Conservation (phyloP, 768 basidiomycete species). For the Rhizopogon vesiculosus region DNA sequence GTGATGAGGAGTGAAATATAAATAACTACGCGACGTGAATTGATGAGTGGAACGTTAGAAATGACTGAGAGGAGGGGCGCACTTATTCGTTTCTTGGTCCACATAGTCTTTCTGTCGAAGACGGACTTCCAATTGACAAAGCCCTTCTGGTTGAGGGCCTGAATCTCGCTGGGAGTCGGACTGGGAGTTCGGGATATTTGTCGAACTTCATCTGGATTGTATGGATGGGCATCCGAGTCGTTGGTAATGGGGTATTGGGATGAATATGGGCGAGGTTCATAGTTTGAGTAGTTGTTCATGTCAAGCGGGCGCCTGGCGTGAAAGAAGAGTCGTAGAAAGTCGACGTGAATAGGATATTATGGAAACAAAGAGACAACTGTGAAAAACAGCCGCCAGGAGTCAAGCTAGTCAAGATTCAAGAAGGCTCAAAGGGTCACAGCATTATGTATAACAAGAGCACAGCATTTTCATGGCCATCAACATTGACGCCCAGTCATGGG, state of each 20-base stretch:
- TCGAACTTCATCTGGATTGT: conserved; percentile 14
- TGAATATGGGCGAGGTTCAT: conserved; percentile 1
- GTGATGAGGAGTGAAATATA: conserved; percentile 47
- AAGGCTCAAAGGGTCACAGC: conserved; percentile 1
- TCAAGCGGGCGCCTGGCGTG: neutral
- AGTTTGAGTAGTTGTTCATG: conserved; percentile 13
- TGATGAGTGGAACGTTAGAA: neutral
- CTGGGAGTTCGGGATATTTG: conserved; percentile 45
- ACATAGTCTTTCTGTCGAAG: conserved; percentile 44
- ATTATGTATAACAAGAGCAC: neutral
- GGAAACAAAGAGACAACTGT: neutral
- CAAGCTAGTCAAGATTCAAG: neutral
- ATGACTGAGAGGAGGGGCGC: conserved; percentile 17
- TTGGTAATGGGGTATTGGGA: neutral
- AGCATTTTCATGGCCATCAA: neutral
- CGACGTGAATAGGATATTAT: neutral
- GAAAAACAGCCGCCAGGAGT: conserved; percentile 2
- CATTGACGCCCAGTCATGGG: too few relatives aligned
- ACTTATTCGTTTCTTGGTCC: conserved; percentile 56
- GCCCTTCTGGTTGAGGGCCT: conserved; percentile 34
- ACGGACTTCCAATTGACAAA: conserved; percentile 44
- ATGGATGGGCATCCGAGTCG: neutral
- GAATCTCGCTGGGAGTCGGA: conserved; percentile 58
- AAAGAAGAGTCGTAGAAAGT: neutral
- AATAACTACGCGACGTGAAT: conserved; percentile 27